A percentile compares a stretch with the other conserved stretches of the same genome.
phyloP scores from a whole-genome alignment of 2,329 filamentous ascomycete genomes.

The Balansia obtecta region DNA sequence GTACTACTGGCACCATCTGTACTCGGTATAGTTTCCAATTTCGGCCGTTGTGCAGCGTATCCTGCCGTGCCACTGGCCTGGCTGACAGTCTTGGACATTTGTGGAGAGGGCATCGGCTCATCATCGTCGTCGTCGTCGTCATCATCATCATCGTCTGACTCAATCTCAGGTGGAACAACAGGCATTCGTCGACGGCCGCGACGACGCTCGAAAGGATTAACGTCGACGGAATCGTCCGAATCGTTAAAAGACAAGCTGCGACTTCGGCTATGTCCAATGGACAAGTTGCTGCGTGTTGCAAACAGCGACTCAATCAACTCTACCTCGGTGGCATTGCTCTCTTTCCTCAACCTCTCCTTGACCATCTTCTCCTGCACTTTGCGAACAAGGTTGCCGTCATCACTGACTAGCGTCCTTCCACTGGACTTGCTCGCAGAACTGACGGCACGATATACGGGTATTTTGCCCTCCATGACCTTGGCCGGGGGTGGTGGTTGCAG shows the following conservation, averaged over 20 bases:
- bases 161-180: slow-evolving; percentile 17
- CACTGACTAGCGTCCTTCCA: slow-evolving; percentile 27
- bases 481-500: slow-evolving; percentile 81
- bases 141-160: slow-evolving; percentile 23
- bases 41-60: slow-evolving; percentile 29
- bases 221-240: slow-evolving; percentile 21
- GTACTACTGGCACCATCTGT: slow-evolving; percentile 21
- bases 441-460: slow-evolving; percentile 50
- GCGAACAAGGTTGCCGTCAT: slow-evolving; percentile 30
- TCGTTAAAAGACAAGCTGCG: slow-evolving; percentile 27
- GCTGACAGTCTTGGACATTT: slow-evolving; percentile 14
- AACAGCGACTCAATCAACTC: slow-evolving; percentile 32
- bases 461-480: slow-evolving; percentile 81
- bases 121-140: slow-evolving; percentile 18
- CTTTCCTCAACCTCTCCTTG: slow-evolving; percentile 33
- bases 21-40: slow-evolving; percentile 34
- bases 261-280: slow-evolving; percentile 20
- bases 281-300: slow-evolving; percentile 18
- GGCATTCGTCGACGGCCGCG: slow-evolving; percentile 16
- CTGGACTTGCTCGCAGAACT: slow-evolving; percentile 43
- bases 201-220: slow-evolving; percentile 15
- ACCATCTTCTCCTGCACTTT: slow-evolving; percentile 32
- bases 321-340: slow-evolving; percentile 27
- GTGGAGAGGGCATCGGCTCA: slow-evolving; percentile 14
- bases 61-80: slow-evolving; percentile 14